Conservation (phyloP, 2,329 filamentous ascomycete genomes). For the Chlorencoelia australis region DNA sequence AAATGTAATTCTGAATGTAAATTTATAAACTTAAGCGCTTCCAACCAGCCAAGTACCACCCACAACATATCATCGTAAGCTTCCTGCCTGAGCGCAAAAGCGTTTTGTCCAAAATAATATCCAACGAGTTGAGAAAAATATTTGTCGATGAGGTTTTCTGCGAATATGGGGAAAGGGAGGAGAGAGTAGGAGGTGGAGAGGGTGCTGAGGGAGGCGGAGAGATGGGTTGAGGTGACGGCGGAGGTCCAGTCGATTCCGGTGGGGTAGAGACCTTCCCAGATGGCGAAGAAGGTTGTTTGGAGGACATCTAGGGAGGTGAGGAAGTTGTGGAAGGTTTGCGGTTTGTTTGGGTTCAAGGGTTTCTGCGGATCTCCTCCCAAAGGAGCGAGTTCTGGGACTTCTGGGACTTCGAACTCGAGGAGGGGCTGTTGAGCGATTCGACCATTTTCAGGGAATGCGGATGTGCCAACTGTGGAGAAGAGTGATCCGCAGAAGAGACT, state of each 20-base stretch:
- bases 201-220: conserved; percentile 64
- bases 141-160: conserved; percentile 71
- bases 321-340: conserved; percentile 17
- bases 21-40: conserved; percentile 66
- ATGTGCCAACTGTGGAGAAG: conserved; percentile 2
- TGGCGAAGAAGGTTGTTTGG: conserved; percentile 67
- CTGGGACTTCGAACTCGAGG: background rate
- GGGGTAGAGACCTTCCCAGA: conserved; percentile 76
- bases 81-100: conserved; percentile 61
- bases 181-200: conserved; percentile 51
- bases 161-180: conserved; percentile 24
- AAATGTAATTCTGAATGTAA: conserved; percentile 59
- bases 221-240: conserved; percentile 70
- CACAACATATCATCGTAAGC: conserved; percentile 93
- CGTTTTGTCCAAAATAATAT: conserved; percentile 83
- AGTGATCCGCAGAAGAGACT: background rate
- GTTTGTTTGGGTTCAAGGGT: background rate
- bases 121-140: conserved; percentile 69
- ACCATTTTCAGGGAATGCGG: conserved; percentile 1
- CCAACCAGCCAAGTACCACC: conserved; percentile 88
- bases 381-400: too few species aligned
- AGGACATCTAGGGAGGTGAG: conserved; percentile 60
- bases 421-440: conserved; percentile 3
- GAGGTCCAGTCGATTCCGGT: conserved; percentile 87
- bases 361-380: conserved; percentile 2